Conservation (phyloP, 1,284 basidiomycete species). For the Pseudozyma sp. region DNA sequence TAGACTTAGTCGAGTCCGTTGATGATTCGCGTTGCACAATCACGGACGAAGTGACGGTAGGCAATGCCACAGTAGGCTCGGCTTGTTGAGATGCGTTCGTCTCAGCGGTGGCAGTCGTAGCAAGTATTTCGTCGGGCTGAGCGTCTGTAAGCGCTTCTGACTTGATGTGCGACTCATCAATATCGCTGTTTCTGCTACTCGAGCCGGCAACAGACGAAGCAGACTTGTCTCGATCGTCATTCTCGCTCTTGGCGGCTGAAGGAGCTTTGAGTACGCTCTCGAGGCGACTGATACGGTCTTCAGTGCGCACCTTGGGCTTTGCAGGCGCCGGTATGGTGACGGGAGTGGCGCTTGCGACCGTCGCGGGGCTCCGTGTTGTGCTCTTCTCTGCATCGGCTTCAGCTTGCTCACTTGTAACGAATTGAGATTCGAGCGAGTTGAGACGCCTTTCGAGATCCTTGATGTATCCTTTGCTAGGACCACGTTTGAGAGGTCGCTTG, state of each 20-base stretch:
- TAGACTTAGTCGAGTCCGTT: neutral
- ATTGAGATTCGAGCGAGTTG: slow-evolving; percentile 53
- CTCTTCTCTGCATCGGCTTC: slow-evolving; percentile 8
- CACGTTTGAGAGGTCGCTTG: slow-evolving; percentile 54
- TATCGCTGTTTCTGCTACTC: slow-evolving; percentile 16
- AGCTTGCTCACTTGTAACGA: slow-evolving; percentile 12
- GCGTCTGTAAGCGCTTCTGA: neutral
- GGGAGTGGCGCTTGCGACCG: neutral
- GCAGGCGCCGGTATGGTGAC: neutral
- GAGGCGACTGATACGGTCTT: slow-evolving; percentile 45
- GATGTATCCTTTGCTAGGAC: slow-evolving; percentile 58
- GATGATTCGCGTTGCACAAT: neutral
- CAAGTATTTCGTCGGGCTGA: neutral
- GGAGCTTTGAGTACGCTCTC: slow-evolving; percentile 35
- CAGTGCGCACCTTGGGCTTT: slow-evolving; percentile 44
- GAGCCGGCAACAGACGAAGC: neutral
- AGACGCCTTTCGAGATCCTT: slow-evolving; percentile 59
- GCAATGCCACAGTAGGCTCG: neutral
- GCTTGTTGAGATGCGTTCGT: no score
- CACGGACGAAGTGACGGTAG: neutral
- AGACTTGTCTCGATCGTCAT: neutral
- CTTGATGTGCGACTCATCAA: slow-evolving; percentile 5
- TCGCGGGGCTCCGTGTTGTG: neutral
- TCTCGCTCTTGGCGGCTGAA: slow-evolving; percentile 12
- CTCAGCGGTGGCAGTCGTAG: neutral